Conservation (phyloP, 345 rosid genomes). For the Salix dunnii region DNA sequence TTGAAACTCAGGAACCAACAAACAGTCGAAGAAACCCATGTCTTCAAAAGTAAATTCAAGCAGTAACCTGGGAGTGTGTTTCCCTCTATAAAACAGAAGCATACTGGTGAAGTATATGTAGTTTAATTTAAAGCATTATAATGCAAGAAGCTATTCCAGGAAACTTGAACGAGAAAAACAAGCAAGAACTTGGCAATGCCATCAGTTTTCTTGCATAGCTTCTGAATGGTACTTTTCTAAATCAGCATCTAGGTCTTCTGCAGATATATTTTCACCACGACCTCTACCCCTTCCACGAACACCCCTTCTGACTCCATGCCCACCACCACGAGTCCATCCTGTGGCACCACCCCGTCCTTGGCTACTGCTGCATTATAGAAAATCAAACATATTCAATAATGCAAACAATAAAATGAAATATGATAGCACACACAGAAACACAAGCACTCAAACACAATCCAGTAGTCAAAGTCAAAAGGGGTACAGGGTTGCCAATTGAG, state of each 20-base stretch:
- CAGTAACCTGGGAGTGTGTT: not conserved
- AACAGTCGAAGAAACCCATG: not conserved
- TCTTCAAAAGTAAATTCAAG: not conserved
- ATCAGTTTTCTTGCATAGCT: slow-evolving; percentile 68
- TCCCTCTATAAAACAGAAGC: not conserved
- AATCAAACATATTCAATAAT: not conserved
- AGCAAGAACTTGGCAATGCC: slow-evolving; percentile 10
- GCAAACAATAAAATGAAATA: not conserved
- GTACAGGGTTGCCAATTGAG: too few species aligned
- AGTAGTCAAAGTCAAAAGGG: too few species aligned
- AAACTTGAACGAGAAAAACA: not conserved
- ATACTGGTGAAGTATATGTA: not conserved
- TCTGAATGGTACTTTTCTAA: slow-evolving; percentile 79
- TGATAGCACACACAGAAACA: not conserved
- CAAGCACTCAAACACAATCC: not conserved
- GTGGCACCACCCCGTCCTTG: not conserved
- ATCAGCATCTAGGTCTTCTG: slow-evolving; percentile 96
- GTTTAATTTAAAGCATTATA: not conserved
- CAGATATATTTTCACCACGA: slow-evolving; percentile 60
- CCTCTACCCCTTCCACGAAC: slow-evolving; percentile 7
- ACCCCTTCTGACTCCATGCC: not conserved
- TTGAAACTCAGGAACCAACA: not conserved
- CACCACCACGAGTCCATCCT: slow-evolving; percentile 2
- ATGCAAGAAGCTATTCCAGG: not conserved
- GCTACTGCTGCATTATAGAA: not conserved